A percentile compares a stretch with the other conserved stretches of the same genome.
These are phyloP conservation scores for Aspergillus nanangensis DNA, from an alignment of 495 filamentous ascomycete species.

Conservation along the genomic window DNA sequence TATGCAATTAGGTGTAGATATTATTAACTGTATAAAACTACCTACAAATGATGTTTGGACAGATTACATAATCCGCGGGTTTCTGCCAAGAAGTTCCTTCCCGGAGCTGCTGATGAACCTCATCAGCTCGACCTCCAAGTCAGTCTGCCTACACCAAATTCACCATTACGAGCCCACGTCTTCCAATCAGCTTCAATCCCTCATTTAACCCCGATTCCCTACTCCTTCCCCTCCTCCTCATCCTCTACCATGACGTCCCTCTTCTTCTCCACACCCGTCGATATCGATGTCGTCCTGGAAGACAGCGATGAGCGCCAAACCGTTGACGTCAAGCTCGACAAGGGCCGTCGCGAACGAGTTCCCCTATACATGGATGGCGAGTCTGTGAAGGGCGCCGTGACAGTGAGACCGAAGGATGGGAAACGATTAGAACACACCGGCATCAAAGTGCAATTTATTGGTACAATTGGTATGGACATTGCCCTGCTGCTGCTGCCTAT, in stretches of 20 bases:
- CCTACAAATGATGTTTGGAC: too few species aligned
- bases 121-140: not conserved
- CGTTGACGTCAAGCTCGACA: constrained; percentile 97
- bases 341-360: constrained; percentile 92
- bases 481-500: not conserved
- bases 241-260: constrained; percentile 87
- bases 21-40: too few species aligned
- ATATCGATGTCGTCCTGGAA: constrained; percentile 97
- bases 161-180: not conserved
- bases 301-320: constrained; percentile 89
- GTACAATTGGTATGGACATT: constrained; percentile 74
- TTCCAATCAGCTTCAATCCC: not conserved
- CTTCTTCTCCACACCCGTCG: constrained; percentile 96
- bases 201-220: not conserved
- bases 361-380: constrained; percentile 98
- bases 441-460: constrained; percentile 99
- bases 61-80: too few species aligned
- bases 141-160: not conserved
- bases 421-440: constrained; percentile 97
- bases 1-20: too few species aligned
- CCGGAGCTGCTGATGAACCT: too few species aligned
- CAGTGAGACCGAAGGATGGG: constrained; percentile 95
- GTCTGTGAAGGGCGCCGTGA: constrained; percentile 93
- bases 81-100: too few species aligned
- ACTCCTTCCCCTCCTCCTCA: constrained; percentile 18